phyloP scores from a whole-genome alignment of 2,329 filamentous ascomycete genomes.

The Teratosphaeria epicoccoides region DNA sequence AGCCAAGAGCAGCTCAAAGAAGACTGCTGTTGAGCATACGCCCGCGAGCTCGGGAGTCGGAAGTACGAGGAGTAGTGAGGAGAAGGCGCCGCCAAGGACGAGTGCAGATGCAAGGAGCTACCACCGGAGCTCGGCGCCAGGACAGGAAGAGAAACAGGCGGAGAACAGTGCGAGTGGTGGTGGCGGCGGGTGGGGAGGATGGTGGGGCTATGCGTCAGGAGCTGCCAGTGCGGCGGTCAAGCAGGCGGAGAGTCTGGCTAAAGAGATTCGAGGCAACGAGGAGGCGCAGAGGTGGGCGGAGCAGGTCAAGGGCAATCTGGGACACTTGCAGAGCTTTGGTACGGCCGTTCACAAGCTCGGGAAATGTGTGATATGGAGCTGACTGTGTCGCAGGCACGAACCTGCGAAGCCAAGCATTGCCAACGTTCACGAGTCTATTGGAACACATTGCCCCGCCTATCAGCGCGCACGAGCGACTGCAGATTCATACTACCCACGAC shows the following conservation, averaged over 20 bases:
- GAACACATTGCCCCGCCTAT: constrained; percentile 94
- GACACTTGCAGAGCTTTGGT: constrained; percentile 66
- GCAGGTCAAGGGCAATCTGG: constrained; percentile 82
- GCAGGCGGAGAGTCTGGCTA: constrained; percentile 84
- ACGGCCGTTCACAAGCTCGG: constrained; percentile 21
- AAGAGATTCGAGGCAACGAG: constrained; percentile 91
- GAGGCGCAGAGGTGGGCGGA: constrained; percentile 95
- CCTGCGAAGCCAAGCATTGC: constrained; percentile 72
- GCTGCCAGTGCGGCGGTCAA: constrained; percentile 76
- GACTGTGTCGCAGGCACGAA: constrained; percentile 58
- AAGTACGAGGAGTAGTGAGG: constrained; percentile 51
- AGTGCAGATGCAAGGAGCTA: constrained; percentile 69
- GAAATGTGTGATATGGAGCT: background rate
- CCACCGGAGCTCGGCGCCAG: constrained; percentile 61
- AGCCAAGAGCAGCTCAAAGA: constrained; percentile 27
- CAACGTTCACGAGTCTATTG: constrained; percentile 88
- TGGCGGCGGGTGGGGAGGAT: constrained; percentile 52
- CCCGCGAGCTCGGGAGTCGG: constrained; percentile 41
- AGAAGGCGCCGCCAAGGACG: constrained; percentile 52
- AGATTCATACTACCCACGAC: constrained; percentile 96
- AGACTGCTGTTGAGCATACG: constrained; percentile 32
- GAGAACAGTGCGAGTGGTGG: constrained; percentile 21
- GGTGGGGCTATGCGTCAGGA: constrained; percentile 80
- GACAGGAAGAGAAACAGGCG: constrained; percentile 37
- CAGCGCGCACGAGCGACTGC: constrained; percentile 87